A percentile compares a stretch with the other conserved stretches of the same genome.
Conservation (phyloP, 768 basidiomycete species). For the Daedaleopsis sinensis region DNA sequence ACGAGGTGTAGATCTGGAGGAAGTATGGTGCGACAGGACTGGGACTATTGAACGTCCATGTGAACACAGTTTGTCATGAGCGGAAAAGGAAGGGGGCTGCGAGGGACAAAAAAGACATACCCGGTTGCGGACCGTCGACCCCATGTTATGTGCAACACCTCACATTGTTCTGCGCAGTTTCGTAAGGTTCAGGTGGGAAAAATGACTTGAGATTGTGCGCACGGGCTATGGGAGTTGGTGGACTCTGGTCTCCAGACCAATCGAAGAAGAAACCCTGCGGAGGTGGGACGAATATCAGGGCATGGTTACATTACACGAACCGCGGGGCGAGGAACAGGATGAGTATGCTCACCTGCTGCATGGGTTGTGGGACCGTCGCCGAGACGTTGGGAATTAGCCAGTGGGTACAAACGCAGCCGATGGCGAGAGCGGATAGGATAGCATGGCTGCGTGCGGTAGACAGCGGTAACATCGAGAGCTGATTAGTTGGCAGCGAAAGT, state of each 20-base stretch:
- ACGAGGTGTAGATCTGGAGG: conserved; percentile 67
- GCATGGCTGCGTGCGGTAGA: too few species aligned
- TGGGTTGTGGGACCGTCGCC: background rate
- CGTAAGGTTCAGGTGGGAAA: background rate
- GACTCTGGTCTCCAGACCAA: conserved; percentile 30
- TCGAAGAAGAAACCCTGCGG: conserved; percentile 35
- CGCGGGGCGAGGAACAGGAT: background rate
- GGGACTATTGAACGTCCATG: conserved; percentile 40
- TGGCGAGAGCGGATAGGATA: too few species aligned
- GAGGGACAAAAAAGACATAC: conserved; percentile 19
- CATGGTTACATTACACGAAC: background rate
- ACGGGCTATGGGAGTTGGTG: conserved; percentile 38
- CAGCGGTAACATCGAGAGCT: too few species aligned
- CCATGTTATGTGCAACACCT: conserved; percentile 35
- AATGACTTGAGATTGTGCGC: background rate
- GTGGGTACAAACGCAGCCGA: too few species aligned
- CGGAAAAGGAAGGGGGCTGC: background rate
- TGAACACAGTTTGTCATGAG: background rate
- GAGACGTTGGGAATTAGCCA: too few species aligned
- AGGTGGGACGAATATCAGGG: background rate
- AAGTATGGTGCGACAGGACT: conserved; percentile 59
- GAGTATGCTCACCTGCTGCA: conserved; percentile 15
- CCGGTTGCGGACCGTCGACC: conserved; percentile 28
- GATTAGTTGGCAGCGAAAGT: too few species aligned
- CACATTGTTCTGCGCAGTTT: conserved; percentile 33